Conservation (phyloP, 1,139 yeast genomes). For the Kazachstania sp. region DNA sequence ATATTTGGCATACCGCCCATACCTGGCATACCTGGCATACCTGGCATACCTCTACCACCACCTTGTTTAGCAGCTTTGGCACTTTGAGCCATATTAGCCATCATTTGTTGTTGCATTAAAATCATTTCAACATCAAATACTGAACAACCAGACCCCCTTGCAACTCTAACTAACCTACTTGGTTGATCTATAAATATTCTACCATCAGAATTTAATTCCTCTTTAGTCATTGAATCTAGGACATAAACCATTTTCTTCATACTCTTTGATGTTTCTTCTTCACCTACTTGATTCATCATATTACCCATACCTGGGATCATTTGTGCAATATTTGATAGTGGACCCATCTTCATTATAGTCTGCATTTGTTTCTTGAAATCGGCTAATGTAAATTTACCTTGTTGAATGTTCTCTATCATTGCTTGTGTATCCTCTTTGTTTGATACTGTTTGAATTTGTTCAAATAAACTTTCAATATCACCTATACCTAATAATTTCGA, state of each 20-base stretch:
- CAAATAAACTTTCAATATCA: slow-evolving; percentile 88
- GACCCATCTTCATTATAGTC: slow-evolving; percentile 94
- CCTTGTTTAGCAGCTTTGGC: slow-evolving; percentile 45
- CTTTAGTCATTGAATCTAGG: slow-evolving; percentile 92
- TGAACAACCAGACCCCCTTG: slow-evolving; percentile 92
- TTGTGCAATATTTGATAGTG: slow-evolving; percentile 82
- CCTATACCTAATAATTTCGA: slow-evolving; percentile 91
- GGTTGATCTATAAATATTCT: slow-evolving; percentile 73
- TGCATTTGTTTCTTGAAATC: slow-evolving; percentile 95
- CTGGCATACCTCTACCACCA: slow-evolving; percentile 38
- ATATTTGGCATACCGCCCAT: slow-evolving; percentile 32
- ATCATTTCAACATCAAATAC: slow-evolving; percentile 93
- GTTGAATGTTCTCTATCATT: slow-evolving; percentile 85
- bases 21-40: slow-evolving; percentile 30
- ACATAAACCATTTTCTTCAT: slow-evolving; percentile 85
- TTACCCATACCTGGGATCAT: slow-evolving; percentile 95
- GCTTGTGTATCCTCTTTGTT: slow-evolving; percentile 80
- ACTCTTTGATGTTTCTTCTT: slow-evolving; percentile 76
- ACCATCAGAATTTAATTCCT: slow-evolving; percentile 90
- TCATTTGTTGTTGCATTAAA: slow-evolving; percentile 83
- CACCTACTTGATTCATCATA: slow-evolving; percentile 79
- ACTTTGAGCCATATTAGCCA: slow-evolving; percentile 86
- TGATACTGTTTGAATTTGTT: slow-evolving; percentile 74
- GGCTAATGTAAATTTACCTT: slow-evolving; percentile 85
- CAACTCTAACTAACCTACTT: slow-evolving; percentile 77